Conservation (phyloP, 1,139 yeast species). For the Eremothecium coryli region DNA sequence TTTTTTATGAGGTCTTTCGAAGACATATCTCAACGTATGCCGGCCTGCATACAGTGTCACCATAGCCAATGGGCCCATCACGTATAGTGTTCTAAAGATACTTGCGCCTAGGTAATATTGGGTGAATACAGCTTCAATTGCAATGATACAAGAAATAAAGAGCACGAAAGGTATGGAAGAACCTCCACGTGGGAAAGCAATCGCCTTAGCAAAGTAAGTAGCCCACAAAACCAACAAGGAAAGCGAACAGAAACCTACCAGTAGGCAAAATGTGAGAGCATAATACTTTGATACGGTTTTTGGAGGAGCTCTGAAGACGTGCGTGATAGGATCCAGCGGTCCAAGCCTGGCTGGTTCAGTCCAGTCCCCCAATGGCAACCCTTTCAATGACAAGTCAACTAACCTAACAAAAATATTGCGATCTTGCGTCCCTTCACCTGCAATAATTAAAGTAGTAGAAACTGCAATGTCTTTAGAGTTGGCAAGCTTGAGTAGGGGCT, state of each 20-base stretch:
- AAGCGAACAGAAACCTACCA: conserved; percentile 35
- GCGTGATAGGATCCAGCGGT: conserved; percentile 53
- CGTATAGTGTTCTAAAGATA: conserved; percentile 68
- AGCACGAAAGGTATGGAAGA: conserved; percentile 23
- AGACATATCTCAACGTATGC: conserved; percentile 37
- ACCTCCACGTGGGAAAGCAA: conserved; percentile 28
- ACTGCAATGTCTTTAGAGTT: conserved; percentile 9
- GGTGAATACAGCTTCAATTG: conserved; percentile 54
- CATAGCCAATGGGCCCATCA: no score
- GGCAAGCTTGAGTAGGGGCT: conserved; percentile 10
- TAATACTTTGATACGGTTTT: conserved; percentile 45
- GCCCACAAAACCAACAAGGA: conserved; percentile 44
- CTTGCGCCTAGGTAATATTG: conserved; percentile 62
- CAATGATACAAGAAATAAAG: conserved; percentile 46
- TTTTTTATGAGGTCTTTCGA: no score
- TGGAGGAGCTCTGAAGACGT: conserved; percentile 52
- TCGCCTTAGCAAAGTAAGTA: conserved; percentile 39
- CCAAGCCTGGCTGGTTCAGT: conserved; percentile 16
- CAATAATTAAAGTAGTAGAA: conserved; percentile 14
- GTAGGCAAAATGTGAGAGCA: conserved; percentile 47
- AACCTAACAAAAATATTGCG: conserved; percentile 14
- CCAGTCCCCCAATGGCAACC: conserved; percentile 8
- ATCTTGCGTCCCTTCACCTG: conserved; percentile 9
- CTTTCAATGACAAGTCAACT: conserved; percentile 11
- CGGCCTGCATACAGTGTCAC: conserved; percentile 63